A percentile compares a stretch with the other conserved stretches of the same genome.
These are phyloP conservation scores for Penicillium verrucosum DNA, from an alignment of 2,329 filamentous ascomycete genomes.

Conservation along the genomic window DNA sequence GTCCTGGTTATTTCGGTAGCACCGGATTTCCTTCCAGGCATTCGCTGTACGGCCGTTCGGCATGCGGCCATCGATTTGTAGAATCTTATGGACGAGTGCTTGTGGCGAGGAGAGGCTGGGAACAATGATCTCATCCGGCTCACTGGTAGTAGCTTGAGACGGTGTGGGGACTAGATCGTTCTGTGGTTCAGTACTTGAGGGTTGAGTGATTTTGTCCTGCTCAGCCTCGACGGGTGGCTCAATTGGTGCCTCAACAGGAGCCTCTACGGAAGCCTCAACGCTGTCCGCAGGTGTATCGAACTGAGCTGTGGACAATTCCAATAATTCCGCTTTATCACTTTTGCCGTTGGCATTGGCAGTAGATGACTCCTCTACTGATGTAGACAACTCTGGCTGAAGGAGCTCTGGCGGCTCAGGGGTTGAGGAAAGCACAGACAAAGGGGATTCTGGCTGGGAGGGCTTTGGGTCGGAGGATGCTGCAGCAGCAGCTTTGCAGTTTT, in stretches of 20 bases:
- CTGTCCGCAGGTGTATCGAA: not conserved
- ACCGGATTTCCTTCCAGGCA: slow-evolving; percentile 46
- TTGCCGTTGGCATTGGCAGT: not conserved
- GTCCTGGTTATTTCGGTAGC: slow-evolving; percentile 45
- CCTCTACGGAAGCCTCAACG: not conserved
- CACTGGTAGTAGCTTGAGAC: not conserved
- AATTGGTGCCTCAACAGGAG: too few species aligned
- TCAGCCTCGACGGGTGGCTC: not conserved
- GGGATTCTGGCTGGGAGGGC: not conserved
- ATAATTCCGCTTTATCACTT: not conserved
- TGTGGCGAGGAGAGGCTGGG: slow-evolving; percentile 29
- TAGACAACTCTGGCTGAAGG: not conserved
- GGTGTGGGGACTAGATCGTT: not conserved
- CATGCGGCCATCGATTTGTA: slow-evolving; percentile 42
- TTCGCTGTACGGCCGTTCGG: slow-evolving; percentile 33
- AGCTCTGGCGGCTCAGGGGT: too few species aligned
- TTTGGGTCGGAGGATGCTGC: not conserved
- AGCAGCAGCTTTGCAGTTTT: not conserved
- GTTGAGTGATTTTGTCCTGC: not conserved
- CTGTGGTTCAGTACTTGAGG: not conserved
- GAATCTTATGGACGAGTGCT: slow-evolving; percentile 33
- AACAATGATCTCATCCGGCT: slow-evolving; percentile 27
- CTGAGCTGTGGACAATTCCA: not conserved
- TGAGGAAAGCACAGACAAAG: not conserved
- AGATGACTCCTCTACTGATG: not conserved